Percentiles rank a stretch among this genome's conserved stretches.
Conservation (phyloP, 2,329 filamentous ascomycete genomes). For the Beauveria sp. region DNA sequence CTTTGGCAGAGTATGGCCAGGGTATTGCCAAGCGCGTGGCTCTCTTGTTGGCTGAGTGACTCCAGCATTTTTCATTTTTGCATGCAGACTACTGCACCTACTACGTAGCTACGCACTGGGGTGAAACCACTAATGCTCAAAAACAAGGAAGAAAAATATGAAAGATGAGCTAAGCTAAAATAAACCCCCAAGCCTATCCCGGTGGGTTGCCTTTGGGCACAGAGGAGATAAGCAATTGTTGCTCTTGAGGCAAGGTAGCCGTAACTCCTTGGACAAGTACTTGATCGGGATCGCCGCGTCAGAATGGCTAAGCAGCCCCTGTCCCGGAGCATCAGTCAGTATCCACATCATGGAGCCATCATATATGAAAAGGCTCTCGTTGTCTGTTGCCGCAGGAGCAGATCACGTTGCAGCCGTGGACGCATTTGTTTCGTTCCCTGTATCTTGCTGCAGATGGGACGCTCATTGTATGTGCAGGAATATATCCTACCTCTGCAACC, state of each 20-base stretch:
- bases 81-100: background rate
- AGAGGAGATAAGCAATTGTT: background rate
- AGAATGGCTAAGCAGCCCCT: background rate
- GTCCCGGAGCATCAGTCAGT: too few relatives aligned
- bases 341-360: background rate
- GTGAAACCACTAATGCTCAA: background rate
- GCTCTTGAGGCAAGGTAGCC: background rate
- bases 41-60: background rate
- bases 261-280: background rate
- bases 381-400: background rate
- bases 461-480: background rate
- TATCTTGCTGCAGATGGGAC: background rate
- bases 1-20: too few relatives aligned
- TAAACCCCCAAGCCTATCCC: too few relatives aligned
- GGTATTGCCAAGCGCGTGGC: background rate
- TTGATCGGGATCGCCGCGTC: background rate
- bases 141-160: too few relatives aligned
- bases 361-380: background rate
- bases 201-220: too few relatives aligned
- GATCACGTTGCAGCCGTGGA: background rate
- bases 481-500: background rate
- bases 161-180: too few relatives aligned
- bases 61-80: background rate
- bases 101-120: background rate
- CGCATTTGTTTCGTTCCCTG: too few relatives aligned